Conservation (phyloP, 768 basidiomycete genomes). For the Termitomyces sp. region DNA sequence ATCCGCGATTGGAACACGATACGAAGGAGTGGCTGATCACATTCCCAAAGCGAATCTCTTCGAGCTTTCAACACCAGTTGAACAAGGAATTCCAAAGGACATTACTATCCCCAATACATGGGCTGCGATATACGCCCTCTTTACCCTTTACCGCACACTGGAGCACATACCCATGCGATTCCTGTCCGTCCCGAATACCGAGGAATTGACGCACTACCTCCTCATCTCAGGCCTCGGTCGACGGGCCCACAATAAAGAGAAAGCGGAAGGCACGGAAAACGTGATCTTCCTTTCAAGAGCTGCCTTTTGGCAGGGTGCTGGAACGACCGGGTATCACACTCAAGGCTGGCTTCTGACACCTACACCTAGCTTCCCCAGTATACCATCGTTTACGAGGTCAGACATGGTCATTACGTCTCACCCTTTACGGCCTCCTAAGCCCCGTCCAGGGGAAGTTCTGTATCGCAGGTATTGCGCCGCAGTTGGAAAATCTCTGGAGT, state of each 20-base stretch:
- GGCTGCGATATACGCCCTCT: constrained; percentile 41
- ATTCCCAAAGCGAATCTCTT: constrained; percentile 28
- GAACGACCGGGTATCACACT: constrained; percentile 32
- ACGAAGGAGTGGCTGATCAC: constrained; percentile 27
- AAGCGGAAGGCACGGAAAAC: constrained; percentile 14
- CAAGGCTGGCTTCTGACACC: constrained; percentile 27
- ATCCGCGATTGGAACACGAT: constrained; percentile 27
- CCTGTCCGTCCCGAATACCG: constrained; percentile 27
- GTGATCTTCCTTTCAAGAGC: constrained; percentile 39
- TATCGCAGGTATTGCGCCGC: constrained; percentile 37
- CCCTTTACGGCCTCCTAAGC: constrained; percentile 51
- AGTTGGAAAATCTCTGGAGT: constrained; percentile 31
- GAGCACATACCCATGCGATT: constrained; percentile 42
- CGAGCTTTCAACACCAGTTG: constrained; percentile 21
- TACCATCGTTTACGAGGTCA: constrained; percentile 42
- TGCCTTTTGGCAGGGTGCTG: constrained; percentile 53
- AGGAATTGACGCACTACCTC: constrained; percentile 37
- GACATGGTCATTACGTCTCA: constrained; percentile 48
- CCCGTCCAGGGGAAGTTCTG: constrained; percentile 36
- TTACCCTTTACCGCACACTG: constrained; percentile 34
- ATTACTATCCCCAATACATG: constrained; percentile 34
- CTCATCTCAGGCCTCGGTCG: constrained; percentile 36
- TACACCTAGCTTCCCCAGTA: constrained; percentile 32
- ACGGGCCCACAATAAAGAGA: constrained; percentile 17
- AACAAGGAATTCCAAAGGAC: constrained; percentile 17